phyloP scores from a whole-genome alignment of 1,139 yeast species.

The Suhomyces terraborum region DNA sequence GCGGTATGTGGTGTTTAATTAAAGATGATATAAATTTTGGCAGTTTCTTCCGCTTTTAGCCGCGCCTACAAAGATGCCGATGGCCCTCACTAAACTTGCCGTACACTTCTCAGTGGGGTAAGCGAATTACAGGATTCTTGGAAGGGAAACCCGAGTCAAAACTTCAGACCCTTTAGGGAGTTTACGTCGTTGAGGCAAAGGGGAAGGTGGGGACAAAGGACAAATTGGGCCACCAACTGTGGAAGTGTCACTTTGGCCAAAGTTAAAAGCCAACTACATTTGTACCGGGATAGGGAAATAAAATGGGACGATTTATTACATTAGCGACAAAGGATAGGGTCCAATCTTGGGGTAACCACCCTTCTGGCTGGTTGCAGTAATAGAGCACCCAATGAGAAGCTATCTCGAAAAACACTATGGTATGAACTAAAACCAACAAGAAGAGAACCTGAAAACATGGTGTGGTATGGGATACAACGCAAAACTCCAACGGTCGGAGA shows the following conservation, averaged over 20 bases:
- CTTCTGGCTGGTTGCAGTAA: too few species aligned
- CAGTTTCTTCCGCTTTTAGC: conserved; percentile 7
- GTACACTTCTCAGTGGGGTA: conserved; percentile 3
- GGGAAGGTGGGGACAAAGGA: too few species aligned
- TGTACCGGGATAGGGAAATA: not conserved
- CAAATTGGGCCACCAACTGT: too few species aligned
- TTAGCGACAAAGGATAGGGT: too few species aligned
- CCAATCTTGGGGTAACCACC: not conserved
- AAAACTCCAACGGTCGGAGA: not conserved
- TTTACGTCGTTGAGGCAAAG: too few species aligned
- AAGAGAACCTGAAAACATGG: not conserved
- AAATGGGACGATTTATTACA: not conserved
- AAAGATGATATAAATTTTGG: not conserved
- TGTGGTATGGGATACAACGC: too few species aligned
- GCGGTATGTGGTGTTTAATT: not conserved
- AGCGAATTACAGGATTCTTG: not conserved
- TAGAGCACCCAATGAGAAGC: not conserved
- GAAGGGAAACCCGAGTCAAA: not conserved
- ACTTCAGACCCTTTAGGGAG: too few species aligned
- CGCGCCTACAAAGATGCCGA: conserved; percentile 4
- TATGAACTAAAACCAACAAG: conserved; percentile 6
- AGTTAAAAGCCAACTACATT: not conserved
- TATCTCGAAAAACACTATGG: conserved; percentile 4
- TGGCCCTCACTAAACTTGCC: not conserved
- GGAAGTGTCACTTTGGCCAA: too few species aligned